Percentiles rank a stretch among this genome's conserved stretches.
Evolutionary conservation across 1,284 basidiomycete genomes (phyloP).

Genomic region (Pseudozyma flocculosa): DNA sequence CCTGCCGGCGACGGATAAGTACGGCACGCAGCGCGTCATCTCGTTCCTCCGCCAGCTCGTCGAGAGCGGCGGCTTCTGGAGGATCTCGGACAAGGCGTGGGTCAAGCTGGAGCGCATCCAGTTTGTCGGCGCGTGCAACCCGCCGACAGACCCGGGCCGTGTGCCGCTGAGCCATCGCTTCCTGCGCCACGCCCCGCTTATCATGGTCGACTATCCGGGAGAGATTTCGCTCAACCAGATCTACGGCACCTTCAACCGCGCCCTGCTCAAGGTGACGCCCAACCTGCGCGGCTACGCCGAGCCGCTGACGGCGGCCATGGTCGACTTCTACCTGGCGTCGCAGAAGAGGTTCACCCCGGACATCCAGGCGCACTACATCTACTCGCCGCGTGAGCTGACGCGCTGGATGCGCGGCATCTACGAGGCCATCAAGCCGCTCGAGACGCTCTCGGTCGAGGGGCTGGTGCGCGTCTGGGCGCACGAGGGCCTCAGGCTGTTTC

Average conservation of each 20-base stretch:
- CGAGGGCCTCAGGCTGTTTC: constrained; percentile 94
- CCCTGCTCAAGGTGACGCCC: constrained; percentile 91
- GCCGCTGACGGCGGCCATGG: constrained; percentile 96
- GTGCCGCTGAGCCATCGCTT: constrained; percentile 97
- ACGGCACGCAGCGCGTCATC: constrained; percentile 97
- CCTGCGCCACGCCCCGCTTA: constrained; percentile 94
- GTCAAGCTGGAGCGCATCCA: constrained; percentile 96
- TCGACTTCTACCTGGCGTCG: constrained; percentile 88
- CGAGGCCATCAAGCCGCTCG: constrained; percentile 89
- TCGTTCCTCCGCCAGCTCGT: constrained; percentile 97
- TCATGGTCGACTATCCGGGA: constrained; percentile 99
- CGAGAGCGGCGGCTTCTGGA: constrained; percentile 92
- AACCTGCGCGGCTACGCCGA: constrained; percentile 89
- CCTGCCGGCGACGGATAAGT: constrained; percentile 92
- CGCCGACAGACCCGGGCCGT: constrained; percentile 98
- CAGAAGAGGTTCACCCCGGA: constrained; percentile 94
- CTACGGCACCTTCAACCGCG: constrained; percentile 98
- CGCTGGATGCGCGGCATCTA: constrained; percentile 97
- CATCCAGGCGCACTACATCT: constrained; percentile 96
- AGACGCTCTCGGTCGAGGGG: constrained; percentile 86
- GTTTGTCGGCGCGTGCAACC: constrained; percentile 99
- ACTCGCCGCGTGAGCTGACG: constrained; percentile 97
- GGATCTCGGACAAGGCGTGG: constrained; percentile 93
- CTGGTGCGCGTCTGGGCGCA: constrained; percentile 97
- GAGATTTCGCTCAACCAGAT: constrained; percentile 97